These are phyloP conservation scores for Sporobolomyces pararoseus DNA, from an alignment of 768 basidiomycete genomes.

Conservation along the genomic window DNA sequence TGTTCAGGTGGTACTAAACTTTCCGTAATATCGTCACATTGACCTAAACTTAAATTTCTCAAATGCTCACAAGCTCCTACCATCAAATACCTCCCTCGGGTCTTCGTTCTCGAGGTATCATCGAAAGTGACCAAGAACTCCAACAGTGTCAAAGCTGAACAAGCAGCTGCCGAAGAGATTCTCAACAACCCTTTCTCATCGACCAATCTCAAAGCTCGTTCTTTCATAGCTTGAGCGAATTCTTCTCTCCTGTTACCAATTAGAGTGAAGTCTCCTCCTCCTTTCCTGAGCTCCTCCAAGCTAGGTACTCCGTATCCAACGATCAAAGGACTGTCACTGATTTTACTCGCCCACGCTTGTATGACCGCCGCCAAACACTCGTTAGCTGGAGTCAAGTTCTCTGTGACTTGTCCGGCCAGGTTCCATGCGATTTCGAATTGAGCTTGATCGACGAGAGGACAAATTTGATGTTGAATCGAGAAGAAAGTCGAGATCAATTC, in stretches of 20 bases:
- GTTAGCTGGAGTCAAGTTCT: slow-evolving; percentile 15
- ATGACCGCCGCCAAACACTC: slow-evolving; percentile 26
- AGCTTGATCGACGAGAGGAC: slow-evolving; percentile 27
- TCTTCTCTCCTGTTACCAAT: slow-evolving; percentile 29
- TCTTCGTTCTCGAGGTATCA: slow-evolving; percentile 2
- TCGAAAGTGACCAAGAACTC: slow-evolving; percentile 32
- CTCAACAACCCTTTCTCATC: slow-evolving; percentile 21
- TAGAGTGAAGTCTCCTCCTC: slow-evolving; percentile 13
- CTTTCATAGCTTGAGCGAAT: slow-evolving; percentile 19
- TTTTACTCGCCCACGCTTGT: slow-evolving; percentile 32
- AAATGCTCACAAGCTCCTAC: slow-evolving; percentile 26
- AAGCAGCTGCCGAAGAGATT: slow-evolving; percentile 4
- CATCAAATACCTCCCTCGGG: slow-evolving; percentile 20
- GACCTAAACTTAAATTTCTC: slow-evolving; percentile 16
- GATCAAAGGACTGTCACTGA: slow-evolving; percentile 17
- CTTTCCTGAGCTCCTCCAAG: not conserved
- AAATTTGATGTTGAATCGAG: slow-evolving; percentile 20
- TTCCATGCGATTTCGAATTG: slow-evolving; percentile 17
- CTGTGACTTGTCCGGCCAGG: slow-evolving; percentile 10
- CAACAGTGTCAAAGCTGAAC: slow-evolving; percentile 12
- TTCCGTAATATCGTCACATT: slow-evolving; percentile 32
- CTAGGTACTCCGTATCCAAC: slow-evolving; percentile 18
- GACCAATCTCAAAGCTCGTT: slow-evolving; percentile 21
- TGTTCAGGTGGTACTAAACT: slow-evolving; percentile 13
- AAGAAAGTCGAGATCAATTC: slow-evolving; percentile 29